Evolutionary conservation across 768 basidiomycete species (phyloP).

Genomic region (Russula foetens): DNA sequence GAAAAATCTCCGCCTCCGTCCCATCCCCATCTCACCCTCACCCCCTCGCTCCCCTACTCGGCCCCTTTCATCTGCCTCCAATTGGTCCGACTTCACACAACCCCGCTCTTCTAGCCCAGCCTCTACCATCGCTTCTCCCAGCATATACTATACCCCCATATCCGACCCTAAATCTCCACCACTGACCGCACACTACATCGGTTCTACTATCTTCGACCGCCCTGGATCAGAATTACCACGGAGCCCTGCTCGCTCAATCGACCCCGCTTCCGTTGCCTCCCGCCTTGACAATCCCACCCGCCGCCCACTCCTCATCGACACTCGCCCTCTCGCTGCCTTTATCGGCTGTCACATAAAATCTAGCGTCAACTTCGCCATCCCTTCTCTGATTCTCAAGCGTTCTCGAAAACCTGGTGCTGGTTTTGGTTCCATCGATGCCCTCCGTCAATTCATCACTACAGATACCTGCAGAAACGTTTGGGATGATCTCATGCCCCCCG

Average conservation of each 20-base stretch:
- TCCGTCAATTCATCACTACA: constrained; percentile 78
- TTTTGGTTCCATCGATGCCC: constrained; percentile 54
- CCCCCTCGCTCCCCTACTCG: constrained; percentile 22
- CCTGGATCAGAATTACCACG: constrained; percentile 20
- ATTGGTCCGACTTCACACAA: constrained; percentile 28
- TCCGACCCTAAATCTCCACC: constrained; percentile 29
- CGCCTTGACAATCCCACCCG: constrained; percentile 36
- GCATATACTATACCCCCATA: constrained; percentile 46
- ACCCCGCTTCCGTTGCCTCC: constrained; percentile 38
- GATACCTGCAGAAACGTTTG: constrained; percentile 63
- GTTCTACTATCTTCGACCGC: constrained; percentile 20
- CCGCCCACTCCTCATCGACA: constrained; percentile 77
- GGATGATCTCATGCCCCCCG: constrained; percentile 49
- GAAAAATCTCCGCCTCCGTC: constrained; percentile 70
- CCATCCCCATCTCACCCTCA: constrained; percentile 47
- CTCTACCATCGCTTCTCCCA: constrained; percentile 33
- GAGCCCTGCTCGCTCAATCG: constrained; percentile 32
- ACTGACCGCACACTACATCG: constrained; percentile 27
- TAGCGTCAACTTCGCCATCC: constrained; percentile 81
- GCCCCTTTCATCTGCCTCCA: constrained; percentile 22
- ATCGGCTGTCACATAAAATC: constrained; percentile 53
- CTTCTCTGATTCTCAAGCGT: constrained; percentile 85
- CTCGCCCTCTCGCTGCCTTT: constrained; percentile 61
- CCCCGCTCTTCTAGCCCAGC: constrained; percentile 37
- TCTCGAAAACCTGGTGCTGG: constrained; percentile 63